phyloP scores from a whole-genome alignment of 1,284 basidiomycete genomes.

The Sporisorium iseilematis-ciliati region DNA sequence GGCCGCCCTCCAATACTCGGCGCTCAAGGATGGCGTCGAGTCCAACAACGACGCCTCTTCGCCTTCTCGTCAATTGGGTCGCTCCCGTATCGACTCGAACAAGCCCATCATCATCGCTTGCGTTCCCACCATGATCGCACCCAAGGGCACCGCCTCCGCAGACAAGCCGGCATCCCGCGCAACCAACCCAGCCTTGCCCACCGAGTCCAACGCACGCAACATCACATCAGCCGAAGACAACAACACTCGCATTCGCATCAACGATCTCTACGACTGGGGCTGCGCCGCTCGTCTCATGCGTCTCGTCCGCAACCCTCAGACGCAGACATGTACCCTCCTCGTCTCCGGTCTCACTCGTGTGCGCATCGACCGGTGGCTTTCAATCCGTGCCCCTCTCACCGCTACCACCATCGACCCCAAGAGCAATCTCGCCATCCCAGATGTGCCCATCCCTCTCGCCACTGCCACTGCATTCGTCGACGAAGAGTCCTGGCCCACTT shows the following conservation, averaged over 20 bases:
- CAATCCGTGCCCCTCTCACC: constrained; percentile 61
- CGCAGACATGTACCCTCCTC: constrained; percentile 63
- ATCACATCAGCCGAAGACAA: constrained; percentile 41
- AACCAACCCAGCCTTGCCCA: constrained; percentile 44
- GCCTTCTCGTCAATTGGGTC: constrained; percentile 20
- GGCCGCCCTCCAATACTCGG: constrained; percentile 61
- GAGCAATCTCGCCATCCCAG: constrained; percentile 58
- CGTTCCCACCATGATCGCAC: constrained; percentile 56
- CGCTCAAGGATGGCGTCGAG: constrained; percentile 32
- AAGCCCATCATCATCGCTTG: constrained; percentile 63
- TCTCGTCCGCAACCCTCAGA: constrained; percentile 63
- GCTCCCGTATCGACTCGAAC: constrained; percentile 41
- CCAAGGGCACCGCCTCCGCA: constrained; percentile 49
- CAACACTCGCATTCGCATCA: constrained; percentile 51
- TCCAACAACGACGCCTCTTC: constrained; percentile 35
- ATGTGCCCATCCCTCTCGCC: constrained; percentile 62
- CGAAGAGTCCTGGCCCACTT: constrained; percentile 50
- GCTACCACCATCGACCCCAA: constrained; percentile 58
- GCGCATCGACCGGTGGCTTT: constrained; percentile 63
- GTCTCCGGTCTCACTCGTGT: constrained; percentile 65
- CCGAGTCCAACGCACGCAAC: constrained; percentile 29
- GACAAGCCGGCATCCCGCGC: constrained; percentile 42
- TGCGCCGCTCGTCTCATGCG: constrained; percentile 66
- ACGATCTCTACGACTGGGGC: constrained; percentile 63
- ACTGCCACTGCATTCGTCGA: constrained; percentile 59